Evolutionary conservation across 768 basidiomycete species (phyloP), one percentile per base, ranked within the genome.

Genomic region (Coprinopsis marcescibilis): DNA sequence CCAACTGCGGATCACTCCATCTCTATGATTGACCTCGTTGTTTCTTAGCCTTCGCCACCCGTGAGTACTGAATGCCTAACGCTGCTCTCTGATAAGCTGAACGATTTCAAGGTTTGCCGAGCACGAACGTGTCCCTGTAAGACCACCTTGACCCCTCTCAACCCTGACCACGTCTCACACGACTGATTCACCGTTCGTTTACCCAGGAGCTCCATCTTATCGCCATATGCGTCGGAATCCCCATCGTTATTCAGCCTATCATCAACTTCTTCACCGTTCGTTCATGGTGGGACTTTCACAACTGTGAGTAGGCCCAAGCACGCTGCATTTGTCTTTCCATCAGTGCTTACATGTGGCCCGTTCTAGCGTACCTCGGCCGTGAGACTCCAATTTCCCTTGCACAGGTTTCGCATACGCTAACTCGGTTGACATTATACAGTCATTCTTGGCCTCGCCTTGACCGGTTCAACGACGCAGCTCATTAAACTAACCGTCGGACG

Each of bases 231-330:
- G 63, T 76, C 45, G 77, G 83, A 2, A 72, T 87, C 2, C 94
- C 94, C 0, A 60, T 89, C 17, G 56, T 80, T 36, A 65, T 91
- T 34, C 80, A 89, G 57, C 72, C 83, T 15, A 53, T 80, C 15
- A 73, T 94, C 54, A 88, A 89, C 55, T 48, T 81, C 17, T 40
- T 87, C 12, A 84, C 89, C 17, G 69, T 90, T 23, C 77, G 85
- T n/a, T 85, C 81, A 2, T 81, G 80, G 70, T 97, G 93, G 92
- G 94, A 96, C 58, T 67, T 85, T 24, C 94, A 96, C 59, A 83
- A 80, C 56, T 72, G 85, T 65, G 53, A 61, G 65, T 53, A 32
- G 12, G 35, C n/a, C 14, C 13, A n/a, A 17, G 25, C 25, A 26
- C n/a, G 19, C 13, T 37, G 17, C n/a, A 39, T 19, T 14, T 20